Evolutionary conservation across 1,284 basidiomycete genomes (phyloP).

Genomic region (Trichosporon asahii): DNA sequence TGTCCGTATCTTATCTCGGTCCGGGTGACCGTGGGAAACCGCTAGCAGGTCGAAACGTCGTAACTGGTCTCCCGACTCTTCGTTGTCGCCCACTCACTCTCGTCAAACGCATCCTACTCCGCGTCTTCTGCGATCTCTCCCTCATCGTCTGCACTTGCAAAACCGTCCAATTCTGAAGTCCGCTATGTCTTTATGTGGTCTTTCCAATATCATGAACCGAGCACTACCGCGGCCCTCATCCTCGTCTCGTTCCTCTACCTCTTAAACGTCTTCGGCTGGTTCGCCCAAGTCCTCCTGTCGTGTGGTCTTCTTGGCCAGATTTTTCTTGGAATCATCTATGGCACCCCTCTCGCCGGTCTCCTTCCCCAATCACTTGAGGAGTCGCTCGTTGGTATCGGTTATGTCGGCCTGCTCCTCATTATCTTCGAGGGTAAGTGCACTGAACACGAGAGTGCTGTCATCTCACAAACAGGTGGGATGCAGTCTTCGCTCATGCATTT

Average conservation of each 20-base stretch:
- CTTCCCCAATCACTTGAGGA: slow-evolving; percentile 52
- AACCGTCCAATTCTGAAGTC: not conserved
- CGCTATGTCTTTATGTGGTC: slow-evolving; percentile 33
- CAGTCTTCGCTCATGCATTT: slow-evolving; percentile 52
- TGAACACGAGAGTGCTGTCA: not conserved
- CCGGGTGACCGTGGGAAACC: too few relatives aligned
- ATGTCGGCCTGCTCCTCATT: slow-evolving; percentile 58
- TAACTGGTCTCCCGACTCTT: too few relatives aligned
- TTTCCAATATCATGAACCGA: slow-evolving; percentile 44
- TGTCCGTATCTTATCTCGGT: too few relatives aligned
- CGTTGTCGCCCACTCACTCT: too few relatives aligned
- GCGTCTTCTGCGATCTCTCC: not conserved
- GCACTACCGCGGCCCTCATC: slow-evolving; percentile 41
- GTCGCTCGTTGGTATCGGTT: slow-evolving; percentile 55
- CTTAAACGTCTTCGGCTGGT: slow-evolving; percentile 44
- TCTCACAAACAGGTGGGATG: slow-evolving; percentile 52
- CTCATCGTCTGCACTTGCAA: not conserved
- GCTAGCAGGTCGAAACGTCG: too few relatives aligned
- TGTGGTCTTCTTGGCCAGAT: slow-evolving; percentile 55
- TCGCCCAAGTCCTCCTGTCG: slow-evolving; percentile 38
- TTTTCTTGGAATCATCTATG: slow-evolving; percentile 56
- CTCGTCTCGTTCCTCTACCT: slow-evolving; percentile 51
- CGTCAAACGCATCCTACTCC: too few relatives aligned
- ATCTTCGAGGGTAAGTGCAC: slow-evolving; percentile 56
- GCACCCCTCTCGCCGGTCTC: slow-evolving; percentile 54